Evolutionary conservation across 1,139 yeast genomes (phyloP).

Genomic region (Debaryomyces nepalensis): DNA sequence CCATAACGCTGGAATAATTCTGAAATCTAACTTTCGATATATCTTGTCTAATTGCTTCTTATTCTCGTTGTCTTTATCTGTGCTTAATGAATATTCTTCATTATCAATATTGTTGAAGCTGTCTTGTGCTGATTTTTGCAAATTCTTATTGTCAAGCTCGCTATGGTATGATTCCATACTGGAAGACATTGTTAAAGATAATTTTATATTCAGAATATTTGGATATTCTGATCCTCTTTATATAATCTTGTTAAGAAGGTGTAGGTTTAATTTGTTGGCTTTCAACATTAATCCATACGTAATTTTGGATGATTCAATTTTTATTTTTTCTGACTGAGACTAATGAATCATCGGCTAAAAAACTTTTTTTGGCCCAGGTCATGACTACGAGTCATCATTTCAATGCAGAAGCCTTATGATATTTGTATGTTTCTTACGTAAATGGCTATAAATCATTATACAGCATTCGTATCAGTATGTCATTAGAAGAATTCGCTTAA

Average conservation of each 20-base stretch:
- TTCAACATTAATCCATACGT: background rate
- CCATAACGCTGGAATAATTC: slow-evolving; percentile 88
- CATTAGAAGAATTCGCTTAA: slow-evolving; percentile 9
- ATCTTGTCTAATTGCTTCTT: slow-evolving; percentile 54
- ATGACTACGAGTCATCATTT: slow-evolving; percentile 13
- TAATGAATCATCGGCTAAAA: slow-evolving; percentile 8
- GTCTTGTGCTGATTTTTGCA: slow-evolving; percentile 7
- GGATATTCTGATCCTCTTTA: background rate
- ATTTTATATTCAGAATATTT: background rate
- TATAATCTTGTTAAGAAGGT: background rate
- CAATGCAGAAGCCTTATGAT: background rate
- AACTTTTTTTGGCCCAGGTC: slow-evolving; percentile 1
- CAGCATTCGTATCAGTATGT: background rate
- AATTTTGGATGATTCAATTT: slow-evolving; percentile 1
- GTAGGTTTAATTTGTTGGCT: slow-evolving; percentile 3
- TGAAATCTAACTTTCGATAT: slow-evolving; percentile 66
- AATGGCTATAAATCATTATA: background rate
- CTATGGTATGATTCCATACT: slow-evolving; percentile 2
- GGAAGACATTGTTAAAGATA: background rate
- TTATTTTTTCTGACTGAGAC: background rate
- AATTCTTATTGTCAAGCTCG: slow-evolving; percentile 3
- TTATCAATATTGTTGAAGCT: slow-evolving; percentile 6
- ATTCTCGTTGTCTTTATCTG: slow-evolving; percentile 1
- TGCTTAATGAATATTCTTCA: slow-evolving; percentile 7
- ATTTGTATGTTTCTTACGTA: background rate